Evolutionary conservation across 2,329 filamentous ascomycete species (phyloP).

Genomic region (Orbilia blumenaviensis): DNA sequence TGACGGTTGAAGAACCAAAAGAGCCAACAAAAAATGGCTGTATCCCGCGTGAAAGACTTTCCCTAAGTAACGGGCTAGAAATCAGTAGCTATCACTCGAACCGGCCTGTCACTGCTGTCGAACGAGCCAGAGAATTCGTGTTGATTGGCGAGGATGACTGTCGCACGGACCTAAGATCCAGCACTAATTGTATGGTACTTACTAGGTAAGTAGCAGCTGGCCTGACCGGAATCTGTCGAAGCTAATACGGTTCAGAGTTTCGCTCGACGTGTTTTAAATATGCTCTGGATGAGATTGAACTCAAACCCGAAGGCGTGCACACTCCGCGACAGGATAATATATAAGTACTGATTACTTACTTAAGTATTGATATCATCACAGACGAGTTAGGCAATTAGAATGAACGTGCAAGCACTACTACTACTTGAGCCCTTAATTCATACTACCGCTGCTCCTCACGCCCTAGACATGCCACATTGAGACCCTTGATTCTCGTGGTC

Average conservation of each 20-base stretch:
- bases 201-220: no score
- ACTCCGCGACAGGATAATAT: no score
- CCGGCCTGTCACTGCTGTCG: no score
- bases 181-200: no score
- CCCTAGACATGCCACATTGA: background rate
- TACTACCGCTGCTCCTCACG: background rate
- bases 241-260: background rate
- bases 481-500: slow-evolving; percentile 9
- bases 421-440: background rate
- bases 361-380: no score
- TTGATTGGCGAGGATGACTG: background rate
- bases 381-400: background rate
- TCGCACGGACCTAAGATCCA: background rate
- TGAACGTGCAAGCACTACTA: background rate
- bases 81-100: no score
- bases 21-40: slow-evolving; percentile 13
- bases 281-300: no score
- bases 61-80: background rate
- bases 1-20: slow-evolving; percentile 5
- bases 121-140: background rate
- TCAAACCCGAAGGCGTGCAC: no score
- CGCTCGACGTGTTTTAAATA: no score
- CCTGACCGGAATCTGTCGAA: background rate
- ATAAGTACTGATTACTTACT: no score
- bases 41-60: background rate